Base-by-base conservation (phyloP, 371 early-diverging fungal species). In the Mortierella sp. region DNA sequence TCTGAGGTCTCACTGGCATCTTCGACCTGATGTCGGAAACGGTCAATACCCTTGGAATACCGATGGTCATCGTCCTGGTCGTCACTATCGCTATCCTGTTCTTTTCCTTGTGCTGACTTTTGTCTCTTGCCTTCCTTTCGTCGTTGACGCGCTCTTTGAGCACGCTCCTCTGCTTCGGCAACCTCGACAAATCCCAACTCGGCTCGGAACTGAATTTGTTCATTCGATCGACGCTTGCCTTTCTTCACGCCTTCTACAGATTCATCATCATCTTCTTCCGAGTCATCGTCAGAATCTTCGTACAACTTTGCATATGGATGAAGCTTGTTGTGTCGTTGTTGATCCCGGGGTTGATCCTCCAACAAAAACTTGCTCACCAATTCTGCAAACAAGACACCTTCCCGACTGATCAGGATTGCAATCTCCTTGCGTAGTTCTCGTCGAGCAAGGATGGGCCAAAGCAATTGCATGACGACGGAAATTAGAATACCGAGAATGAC, bases 381-480 rank as follows among this genome's bases (percentile, higher is more conserved):
- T n/a, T 82, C 75, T 2, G 80, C 80, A 67, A 76, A 82, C 18
- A 71, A 48, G 15, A 79, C 72, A 21, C 83, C 83, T n/a, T 81
- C 65, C 44, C 81, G 67, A n/a, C 74, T 62, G 23, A 83, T 73
- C 7, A 81, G 26, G 18, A 60, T 16, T 0, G 79, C 75, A 29
- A 83, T 72, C 60, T 86, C 83, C 62, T 86, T 89, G 19, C 89
- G 83, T 25, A 88, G 80, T 50, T 86, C 86, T 47, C 84, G 85
- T 25, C 89, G 82, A 1, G 91, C 91, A 18, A 88, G 75, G 69
- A 87, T 89, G 16, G 91, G 91, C 89, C 89, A 90, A 0, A 90
- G 64, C 44, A 85, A 37, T 57, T 87, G 85, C 44, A 90, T 72
- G 15, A 83, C 60, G 11, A 89, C 73, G 1, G 89, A 82, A 6